Evolutionary conservation across 2,329 filamentous ascomycete genomes (phyloP).

Genomic region (Chrysoporthe cubensis): DNA sequence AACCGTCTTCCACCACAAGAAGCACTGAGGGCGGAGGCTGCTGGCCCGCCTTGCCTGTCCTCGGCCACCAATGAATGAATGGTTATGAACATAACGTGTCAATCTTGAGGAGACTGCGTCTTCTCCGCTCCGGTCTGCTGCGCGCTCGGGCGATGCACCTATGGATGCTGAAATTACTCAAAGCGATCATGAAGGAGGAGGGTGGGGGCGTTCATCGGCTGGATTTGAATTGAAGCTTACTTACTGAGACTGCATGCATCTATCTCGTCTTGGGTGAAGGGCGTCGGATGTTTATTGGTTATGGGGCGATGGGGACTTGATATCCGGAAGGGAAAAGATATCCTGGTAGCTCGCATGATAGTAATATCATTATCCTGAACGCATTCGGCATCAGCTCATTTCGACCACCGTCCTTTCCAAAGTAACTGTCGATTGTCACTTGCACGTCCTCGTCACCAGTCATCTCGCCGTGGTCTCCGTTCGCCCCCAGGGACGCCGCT

Average conservation of each 20-base stretch:
- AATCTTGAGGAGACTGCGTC: not conserved
- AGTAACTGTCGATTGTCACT: not conserved
- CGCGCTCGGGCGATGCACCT: not conserved
- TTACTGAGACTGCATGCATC: conserved; percentile 1
- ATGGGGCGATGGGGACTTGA: not conserved
- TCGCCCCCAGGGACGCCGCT: not conserved
- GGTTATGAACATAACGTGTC: not conserved
- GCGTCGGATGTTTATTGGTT: not conserved
- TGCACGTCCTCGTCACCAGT: not conserved
- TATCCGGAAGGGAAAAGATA: not conserved
- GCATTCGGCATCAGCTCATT: not conserved
- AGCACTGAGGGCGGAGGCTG: conserved; percentile 24
- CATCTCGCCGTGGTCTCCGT: not conserved
- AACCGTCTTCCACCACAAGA: conserved; percentile 46
- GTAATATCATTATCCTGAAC: not conserved
- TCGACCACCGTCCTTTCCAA: not conserved
- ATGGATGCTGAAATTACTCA: not conserved
- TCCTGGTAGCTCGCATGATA: not conserved
- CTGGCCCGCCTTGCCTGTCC: not conserved
- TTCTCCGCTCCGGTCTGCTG: not conserved
- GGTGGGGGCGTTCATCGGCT: not conserved
- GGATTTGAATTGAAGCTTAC: not conserved
- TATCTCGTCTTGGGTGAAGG: not conserved
- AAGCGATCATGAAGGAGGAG: not conserved
- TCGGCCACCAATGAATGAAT: not conserved